Conservation (phyloP, 495 filamentous ascomycete species). For the Tuber brumale region DNA sequence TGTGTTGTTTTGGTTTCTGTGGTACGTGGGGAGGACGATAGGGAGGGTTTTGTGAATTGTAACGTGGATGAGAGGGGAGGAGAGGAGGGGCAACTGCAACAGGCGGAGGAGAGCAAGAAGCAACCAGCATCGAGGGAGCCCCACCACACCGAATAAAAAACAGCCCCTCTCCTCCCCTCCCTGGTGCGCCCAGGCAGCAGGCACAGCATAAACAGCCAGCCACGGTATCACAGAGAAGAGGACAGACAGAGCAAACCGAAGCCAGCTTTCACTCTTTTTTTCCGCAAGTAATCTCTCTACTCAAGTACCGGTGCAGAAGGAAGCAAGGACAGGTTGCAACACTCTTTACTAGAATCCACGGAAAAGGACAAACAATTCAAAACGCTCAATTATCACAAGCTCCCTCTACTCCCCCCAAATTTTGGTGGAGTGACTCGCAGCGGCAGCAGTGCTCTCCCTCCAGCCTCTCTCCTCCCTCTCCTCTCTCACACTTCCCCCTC, state of each 20-base stretch:
- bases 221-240: not conserved
- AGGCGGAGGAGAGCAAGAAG: slow-evolving; percentile 17
- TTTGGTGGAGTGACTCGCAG: not conserved
- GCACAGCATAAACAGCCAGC: not conserved
- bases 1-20: slow-evolving; percentile 23
- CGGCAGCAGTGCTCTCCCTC: not conserved
- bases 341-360: not conserved
- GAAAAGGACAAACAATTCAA: not conserved
- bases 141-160: slow-evolving; percentile 27
- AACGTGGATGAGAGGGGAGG: slow-evolving; percentile 16
- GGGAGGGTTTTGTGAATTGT: slow-evolving; percentile 7
- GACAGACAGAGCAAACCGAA: not conserved
- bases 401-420: not conserved
- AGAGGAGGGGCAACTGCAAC: slow-evolving; percentile 12
- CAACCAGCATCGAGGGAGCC: slow-evolving; percentile 28
- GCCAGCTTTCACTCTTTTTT: not conserved
- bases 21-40: slow-evolving; percentile 8
- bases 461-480: not conserved
- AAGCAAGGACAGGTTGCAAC: not conserved
- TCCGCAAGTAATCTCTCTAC: not conserved
- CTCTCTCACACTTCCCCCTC: no score
- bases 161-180: not conserved
- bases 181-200: not conserved
- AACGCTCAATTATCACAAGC: not conserved
- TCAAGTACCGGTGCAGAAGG: not conserved